Percentiles rank a stretch among this genome's conserved stretches.
phyloP scores from a whole-genome alignment of 2,329 filamentous ascomycete genomes.

The Anisogramma anomala region DNA sequence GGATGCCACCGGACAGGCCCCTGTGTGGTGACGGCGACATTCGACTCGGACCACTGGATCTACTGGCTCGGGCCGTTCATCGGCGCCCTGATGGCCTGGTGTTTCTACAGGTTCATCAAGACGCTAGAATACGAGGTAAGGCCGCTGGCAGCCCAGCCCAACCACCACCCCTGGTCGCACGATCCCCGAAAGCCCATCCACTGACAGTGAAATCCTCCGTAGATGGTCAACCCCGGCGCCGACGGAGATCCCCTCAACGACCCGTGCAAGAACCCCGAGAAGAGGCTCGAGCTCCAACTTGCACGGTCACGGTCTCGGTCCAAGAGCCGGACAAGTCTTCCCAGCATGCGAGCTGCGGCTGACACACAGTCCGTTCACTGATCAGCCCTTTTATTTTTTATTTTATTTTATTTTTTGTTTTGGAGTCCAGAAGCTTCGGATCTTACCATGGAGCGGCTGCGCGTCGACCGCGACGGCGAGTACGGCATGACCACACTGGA shows the following conservation, averaged over 20 bases:
- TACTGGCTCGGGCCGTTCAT: slow-evolving; percentile 30
- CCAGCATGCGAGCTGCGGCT: slow-evolving; percentile 3
- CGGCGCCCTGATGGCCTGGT: slow-evolving; percentile 25
- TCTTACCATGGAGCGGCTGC: too few species aligned
- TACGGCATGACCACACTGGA: too few species aligned
- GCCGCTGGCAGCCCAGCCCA: too few species aligned
- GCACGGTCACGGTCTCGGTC: slow-evolving; percentile 8
- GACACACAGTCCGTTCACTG: slow-evolving; percentile 5
- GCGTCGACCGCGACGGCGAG: too few species aligned
- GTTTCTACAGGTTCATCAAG: slow-evolving; percentile 30
- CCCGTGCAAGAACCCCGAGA: slow-evolving; percentile 32
- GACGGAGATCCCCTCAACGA: slow-evolving; percentile 33
- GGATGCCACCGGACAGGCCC: slow-evolving; percentile 20
- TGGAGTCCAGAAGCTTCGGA: too few species aligned
- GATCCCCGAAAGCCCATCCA: too few species aligned
- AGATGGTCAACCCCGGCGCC: slow-evolving; percentile 36
- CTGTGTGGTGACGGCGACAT: slow-evolving; percentile 30
- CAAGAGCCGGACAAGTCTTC: too few species aligned
- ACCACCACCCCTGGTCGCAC: not conserved
- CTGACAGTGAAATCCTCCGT: too few species aligned
- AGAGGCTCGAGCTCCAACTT: slow-evolving; percentile 20
- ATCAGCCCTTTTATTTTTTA: not conserved
- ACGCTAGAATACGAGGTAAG: slow-evolving; percentile 28
- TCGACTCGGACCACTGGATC: slow-evolving; percentile 32
- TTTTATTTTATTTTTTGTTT: too few species aligned